Percentiles rank a stretch among this genome's conserved stretches.
Conservation (phyloP, 345 rosid genomes). For the Moringa oleifera region DNA sequence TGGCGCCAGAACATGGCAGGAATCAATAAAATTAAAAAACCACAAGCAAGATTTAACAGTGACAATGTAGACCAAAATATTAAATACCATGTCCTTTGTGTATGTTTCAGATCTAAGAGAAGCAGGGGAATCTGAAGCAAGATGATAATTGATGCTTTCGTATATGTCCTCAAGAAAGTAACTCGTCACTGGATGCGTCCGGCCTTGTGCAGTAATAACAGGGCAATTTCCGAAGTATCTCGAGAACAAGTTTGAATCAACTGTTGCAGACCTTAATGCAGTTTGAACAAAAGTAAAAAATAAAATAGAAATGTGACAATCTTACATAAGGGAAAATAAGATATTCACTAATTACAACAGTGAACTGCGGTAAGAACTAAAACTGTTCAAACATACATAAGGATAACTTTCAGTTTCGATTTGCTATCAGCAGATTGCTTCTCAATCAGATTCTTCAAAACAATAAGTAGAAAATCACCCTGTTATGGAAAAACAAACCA, state of each 20-base stretch:
- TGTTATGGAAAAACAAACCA: constrained; percentile 20
- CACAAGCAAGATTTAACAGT: not conserved
- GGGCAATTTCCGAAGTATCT: constrained; percentile 87
- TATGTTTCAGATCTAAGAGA: constrained; percentile 53
- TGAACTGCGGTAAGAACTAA: constrained; percentile 9
- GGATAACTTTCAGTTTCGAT: constrained; percentile 71
- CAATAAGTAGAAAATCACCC: constrained; percentile 93
- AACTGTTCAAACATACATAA: constrained; percentile 51
- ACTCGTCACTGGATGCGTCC: constrained; percentile 77
- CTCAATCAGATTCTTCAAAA: constrained; percentile 86
- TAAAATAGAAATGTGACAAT: constrained; percentile 10
- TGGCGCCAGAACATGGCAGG: not conserved
- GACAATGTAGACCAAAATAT: constrained; percentile 4
- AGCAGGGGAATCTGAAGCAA: constrained; percentile 87
- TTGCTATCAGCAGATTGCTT: constrained; percentile 50
- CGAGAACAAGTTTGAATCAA: constrained; percentile 78
- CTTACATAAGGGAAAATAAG: not conserved
- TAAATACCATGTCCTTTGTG: constrained; percentile 47
- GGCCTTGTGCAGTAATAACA: constrained; percentile 79
- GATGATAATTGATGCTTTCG: constrained; percentile 57
- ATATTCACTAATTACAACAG: constrained; percentile 7
- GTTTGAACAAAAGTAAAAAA: constrained; percentile 7
- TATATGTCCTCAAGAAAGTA: constrained; percentile 84
- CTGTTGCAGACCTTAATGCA: constrained; percentile 88
- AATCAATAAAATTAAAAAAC: not conserved